phyloP scores from a whole-genome alignment of 2,329 filamentous ascomycete genomes.

The Neonectria coccinea region DNA sequence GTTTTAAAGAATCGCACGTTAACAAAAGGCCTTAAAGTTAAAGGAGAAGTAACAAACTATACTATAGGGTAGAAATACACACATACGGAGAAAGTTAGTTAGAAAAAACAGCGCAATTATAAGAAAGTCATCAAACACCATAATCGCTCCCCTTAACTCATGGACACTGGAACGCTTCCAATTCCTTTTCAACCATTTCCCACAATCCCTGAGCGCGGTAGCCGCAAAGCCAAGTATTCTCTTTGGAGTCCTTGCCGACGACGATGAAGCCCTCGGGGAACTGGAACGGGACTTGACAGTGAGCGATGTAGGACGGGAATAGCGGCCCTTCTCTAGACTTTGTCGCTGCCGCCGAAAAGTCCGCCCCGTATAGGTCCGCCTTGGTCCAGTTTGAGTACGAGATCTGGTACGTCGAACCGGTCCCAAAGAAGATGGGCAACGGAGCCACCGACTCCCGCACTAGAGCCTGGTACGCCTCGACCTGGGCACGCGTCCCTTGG shows the following conservation, averaged over 20 bases:
- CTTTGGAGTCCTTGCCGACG: conserved; percentile 23
- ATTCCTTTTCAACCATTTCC: conserved; percentile 24
- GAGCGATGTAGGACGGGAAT: conserved; percentile 16
- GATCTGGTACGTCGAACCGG: conserved; percentile 10
- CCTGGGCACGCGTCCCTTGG: conserved; percentile 21
- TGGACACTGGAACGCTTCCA: background rate
- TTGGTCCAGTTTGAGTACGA: conserved; percentile 21
- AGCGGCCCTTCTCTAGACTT: conserved; percentile 8
- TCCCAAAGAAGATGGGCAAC: conserved; percentile 15
- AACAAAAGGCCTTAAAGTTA: no score
- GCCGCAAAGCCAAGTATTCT: conserved; percentile 31
- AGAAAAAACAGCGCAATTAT: no score
- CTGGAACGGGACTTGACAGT: conserved; percentile 23
- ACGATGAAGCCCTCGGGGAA: conserved; percentile 20
- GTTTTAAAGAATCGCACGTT: no score
- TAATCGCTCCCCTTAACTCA: background rate
- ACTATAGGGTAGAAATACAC: no score
- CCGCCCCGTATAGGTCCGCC: conserved; percentile 7
- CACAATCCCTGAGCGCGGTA: conserved; percentile 24
- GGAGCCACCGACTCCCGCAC: conserved; percentile 19
- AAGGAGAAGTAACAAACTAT: no score
- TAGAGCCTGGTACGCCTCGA: conserved; percentile 29
- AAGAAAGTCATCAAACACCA: no score
- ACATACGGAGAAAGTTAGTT: no score
- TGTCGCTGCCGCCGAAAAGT: conserved; percentile 8